These are phyloP conservation scores for Saccharomyces uvarum DNA, from an alignment of 1,139 yeast species.

Conservation along the genomic window DNA sequence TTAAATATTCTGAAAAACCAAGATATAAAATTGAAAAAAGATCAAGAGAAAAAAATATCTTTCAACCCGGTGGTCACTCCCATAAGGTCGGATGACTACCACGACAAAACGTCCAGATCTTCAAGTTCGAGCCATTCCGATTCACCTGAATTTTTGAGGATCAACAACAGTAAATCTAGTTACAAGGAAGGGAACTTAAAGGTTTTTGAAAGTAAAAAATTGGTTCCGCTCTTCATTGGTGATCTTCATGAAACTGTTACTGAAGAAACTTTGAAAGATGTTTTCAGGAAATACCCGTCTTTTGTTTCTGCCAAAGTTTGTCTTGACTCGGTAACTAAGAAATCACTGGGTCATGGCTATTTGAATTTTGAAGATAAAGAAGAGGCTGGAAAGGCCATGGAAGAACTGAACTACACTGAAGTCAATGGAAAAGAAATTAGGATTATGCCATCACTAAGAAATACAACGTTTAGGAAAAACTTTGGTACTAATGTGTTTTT, in stretches of 20 bases:
- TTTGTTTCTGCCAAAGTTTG: slow-evolving; percentile 45
- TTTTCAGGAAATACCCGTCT: slow-evolving; percentile 35
- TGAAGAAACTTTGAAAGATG: slow-evolving; percentile 34
- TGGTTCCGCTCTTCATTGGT: slow-evolving; percentile 35
- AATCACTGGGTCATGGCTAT: slow-evolving; percentile 46
- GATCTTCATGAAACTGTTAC: slow-evolving; percentile 37
- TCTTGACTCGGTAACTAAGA: slow-evolving; percentile 33
- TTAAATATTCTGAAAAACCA: neutral
- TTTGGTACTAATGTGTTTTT: slow-evolving; percentile 26
- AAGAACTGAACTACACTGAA: slow-evolving; percentile 38
- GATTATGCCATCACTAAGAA: slow-evolving; percentile 45
- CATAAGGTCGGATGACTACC: neutral
- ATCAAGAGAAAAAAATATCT: neutral
- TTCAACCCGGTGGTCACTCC: neutral
- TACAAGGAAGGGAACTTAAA: neutral
- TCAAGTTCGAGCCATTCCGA: neutral
- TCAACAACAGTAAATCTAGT: neutral
- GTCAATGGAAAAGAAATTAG: slow-evolving; percentile 40
- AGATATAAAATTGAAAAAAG: neutral
- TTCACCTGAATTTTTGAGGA: neutral
- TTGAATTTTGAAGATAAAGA: slow-evolving; percentile 37
- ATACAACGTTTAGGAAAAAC: slow-evolving; percentile 22
- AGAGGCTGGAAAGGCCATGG: slow-evolving; percentile 39
- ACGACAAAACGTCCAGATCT: neutral
- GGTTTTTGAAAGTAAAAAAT: neutral